These are phyloP conservation scores for Amanita rimosa DNA, from an alignment of 768 basidiomycete genomes.

Conservation along the genomic window DNA sequence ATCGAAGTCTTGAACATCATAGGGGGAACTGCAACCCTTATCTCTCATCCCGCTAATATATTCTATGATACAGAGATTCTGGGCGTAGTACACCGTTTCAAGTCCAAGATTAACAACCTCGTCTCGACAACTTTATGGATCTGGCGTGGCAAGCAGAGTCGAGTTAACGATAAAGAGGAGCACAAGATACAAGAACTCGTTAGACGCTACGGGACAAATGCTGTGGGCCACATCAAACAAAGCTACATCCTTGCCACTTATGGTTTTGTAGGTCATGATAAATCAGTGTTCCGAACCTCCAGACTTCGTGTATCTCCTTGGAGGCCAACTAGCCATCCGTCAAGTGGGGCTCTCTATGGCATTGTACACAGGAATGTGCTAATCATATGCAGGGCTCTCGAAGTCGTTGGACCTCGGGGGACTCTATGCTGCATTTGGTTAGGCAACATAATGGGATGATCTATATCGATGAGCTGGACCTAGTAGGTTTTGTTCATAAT, in stretches of 20 bases:
- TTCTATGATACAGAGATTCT: constrained; percentile 72
- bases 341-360: constrained; percentile 36
- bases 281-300: constrained; percentile 54
- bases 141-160: constrained; percentile 55
- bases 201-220: constrained; percentile 55
- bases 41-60: constrained; percentile 35
- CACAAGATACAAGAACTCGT: constrained; percentile 61
- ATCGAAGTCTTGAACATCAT: constrained; percentile 58
- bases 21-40: constrained; percentile 33
- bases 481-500: constrained; percentile 30
- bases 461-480: constrained; percentile 61
- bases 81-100: constrained; percentile 57
- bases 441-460: constrained; percentile 38
- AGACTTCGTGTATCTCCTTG: constrained; percentile 52
- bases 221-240: constrained; percentile 30
- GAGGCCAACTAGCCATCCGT: constrained; percentile 60
- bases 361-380: not conserved
- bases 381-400: constrained; percentile 43
- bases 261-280: constrained; percentile 25
- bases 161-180: constrained; percentile 47
- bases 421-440: constrained; percentile 74
- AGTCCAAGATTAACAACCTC: constrained; percentile 52
- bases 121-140: constrained; percentile 65
- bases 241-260: not conserved
- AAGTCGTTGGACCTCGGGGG: constrained; percentile 66